Evolutionary conservation across 805 yeast species (phyloP).

Genomic region (Lipomyces lipofer): DNA sequence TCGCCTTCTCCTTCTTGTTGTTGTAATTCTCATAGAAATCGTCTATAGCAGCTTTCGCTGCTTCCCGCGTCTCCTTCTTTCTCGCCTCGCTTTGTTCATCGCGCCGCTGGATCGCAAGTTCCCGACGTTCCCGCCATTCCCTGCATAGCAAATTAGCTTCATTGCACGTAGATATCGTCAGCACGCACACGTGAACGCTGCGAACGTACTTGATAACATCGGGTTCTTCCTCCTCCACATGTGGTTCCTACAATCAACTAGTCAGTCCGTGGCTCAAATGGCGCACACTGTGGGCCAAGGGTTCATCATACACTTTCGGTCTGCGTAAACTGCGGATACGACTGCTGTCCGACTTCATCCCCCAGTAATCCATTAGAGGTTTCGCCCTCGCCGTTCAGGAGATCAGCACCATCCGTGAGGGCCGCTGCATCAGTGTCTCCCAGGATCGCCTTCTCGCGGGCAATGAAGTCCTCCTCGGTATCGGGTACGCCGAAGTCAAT

Average conservation of each 20-base stretch:
- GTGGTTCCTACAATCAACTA: neutral
- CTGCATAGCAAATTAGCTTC: constrained; percentile 11
- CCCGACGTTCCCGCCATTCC: constrained; percentile 83
- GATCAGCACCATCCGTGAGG: constrained; percentile 32
- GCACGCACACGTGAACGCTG: neutral
- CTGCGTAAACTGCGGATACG: too few relatives aligned
- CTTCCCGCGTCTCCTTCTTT: constrained; percentile 64
- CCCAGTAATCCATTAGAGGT: too few relatives aligned
- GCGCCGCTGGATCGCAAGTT: constrained; percentile 73
- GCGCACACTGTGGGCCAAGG: too few relatives aligned
- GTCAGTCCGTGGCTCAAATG: too few relatives aligned
- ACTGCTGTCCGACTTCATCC: too few relatives aligned
- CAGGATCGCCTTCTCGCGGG: constrained; percentile 46
- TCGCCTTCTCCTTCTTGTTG: constrained; percentile 70
- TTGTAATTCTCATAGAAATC: constrained; percentile 91
- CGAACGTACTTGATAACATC: constrained; percentile 26
- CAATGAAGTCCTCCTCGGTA: constrained; percentile 41
- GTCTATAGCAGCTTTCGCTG: constrained; percentile 81
- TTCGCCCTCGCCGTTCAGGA: constrained; percentile 26
- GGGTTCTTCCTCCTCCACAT: constrained; percentile 26
- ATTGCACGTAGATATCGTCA: neutral
- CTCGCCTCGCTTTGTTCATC: constrained; percentile 69
- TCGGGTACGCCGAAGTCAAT: constrained; percentile 34
- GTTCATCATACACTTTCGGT: too few relatives aligned
- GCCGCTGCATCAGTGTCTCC: constrained; percentile 47